Percentiles rank a stretch among this genome's conserved stretches.
These are phyloP conservation scores for Amanita phalloides DNA, from an alignment of 768 basidiomycete genomes.

Conservation along the genomic window DNA sequence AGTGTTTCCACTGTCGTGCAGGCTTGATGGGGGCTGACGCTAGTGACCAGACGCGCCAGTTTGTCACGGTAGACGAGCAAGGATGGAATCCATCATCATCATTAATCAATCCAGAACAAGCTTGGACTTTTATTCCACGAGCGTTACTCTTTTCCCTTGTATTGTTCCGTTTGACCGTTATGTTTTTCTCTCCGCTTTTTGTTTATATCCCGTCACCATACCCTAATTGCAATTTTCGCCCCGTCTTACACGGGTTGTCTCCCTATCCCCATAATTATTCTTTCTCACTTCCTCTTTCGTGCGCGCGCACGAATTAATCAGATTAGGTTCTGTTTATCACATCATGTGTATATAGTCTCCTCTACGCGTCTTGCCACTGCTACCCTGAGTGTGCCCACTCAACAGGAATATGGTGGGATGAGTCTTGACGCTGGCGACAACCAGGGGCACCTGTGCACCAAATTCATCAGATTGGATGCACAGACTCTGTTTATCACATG, in stretches of 20 bases:
- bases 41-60: slow-evolving; percentile 30
- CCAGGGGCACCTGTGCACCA: too few species aligned
- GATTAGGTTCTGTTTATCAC: too few species aligned
- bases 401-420: too few species aligned
- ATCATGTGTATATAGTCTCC: too few species aligned
- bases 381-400: too few species aligned
- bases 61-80: slow-evolving; percentile 22
- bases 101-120: background rate
- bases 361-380: too few species aligned
- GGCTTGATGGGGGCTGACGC: background rate
- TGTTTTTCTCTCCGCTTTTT: slow-evolving; percentile 10
- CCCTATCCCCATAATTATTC: too few species aligned
- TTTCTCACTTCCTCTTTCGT: too few species aligned
- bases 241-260: background rate
- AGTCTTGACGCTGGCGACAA: too few species aligned
- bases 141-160: background rate
- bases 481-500: too few species aligned
- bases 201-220: slow-evolving; percentile 10
- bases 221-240: slow-evolving; percentile 5
- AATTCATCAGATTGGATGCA: too few species aligned
- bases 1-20: slow-evolving; percentile 20
- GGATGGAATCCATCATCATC: background rate
- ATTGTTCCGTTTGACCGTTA: slow-evolving; percentile 3
- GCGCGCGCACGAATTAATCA: too few species aligned
- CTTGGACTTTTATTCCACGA: background rate